Evolutionary conservation across 208 protist genomes (phyloP), one percentile per base, ranked within the genome.

Genomic region (Leishmania turanica): DNA sequence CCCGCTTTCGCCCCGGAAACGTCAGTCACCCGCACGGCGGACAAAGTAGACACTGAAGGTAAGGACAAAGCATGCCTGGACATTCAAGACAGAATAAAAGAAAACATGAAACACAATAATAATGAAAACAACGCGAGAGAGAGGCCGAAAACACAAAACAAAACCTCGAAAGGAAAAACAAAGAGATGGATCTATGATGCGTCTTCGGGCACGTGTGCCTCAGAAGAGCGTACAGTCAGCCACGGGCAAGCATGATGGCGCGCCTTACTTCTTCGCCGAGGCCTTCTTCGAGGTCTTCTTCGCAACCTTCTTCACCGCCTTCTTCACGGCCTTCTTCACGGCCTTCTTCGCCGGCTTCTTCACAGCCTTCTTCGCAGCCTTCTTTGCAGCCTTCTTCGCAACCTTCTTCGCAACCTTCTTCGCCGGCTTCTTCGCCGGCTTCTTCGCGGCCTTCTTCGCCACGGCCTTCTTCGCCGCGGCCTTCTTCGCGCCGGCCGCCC

Each of bases 281-380:
- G 80, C 51, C 80, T 84, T 88, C 84, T 47, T 70, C 11, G 70
- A 69, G 47, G 82, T 64, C 83, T 89, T 89, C 27, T 58, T 64
- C 31, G 68, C 78, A 0, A 65, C 71, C 85, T 72, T 72, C 68
- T 72, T 72, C 68, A 45, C 68, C 0, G 68, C 15, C 68, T 70
- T 70, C 65, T 72, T 72, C 21, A 24, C 42, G 4, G 71, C 24
- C 71, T 58, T 75, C 71, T 75, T 75, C 45, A 15, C 42, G 2
- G 66, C 60, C 84, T 87, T 88, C 84, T 82, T 84, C 62, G 42
- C 77, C 1, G 77, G 47, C 85, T 89, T 89, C 86, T 83, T 83
- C 31, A 69, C 66, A 0, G 75, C 65, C 78, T 75, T 66, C 60
- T 37, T 66, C n/a, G 60, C n/a, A 0, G 75, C 75, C 76, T 51